Percentiles rank a stretch among this genome's conserved stretches.
phyloP scores from a whole-genome alignment of 176 grass and related monocot genomes.

The Otatea glauca region DNA sequence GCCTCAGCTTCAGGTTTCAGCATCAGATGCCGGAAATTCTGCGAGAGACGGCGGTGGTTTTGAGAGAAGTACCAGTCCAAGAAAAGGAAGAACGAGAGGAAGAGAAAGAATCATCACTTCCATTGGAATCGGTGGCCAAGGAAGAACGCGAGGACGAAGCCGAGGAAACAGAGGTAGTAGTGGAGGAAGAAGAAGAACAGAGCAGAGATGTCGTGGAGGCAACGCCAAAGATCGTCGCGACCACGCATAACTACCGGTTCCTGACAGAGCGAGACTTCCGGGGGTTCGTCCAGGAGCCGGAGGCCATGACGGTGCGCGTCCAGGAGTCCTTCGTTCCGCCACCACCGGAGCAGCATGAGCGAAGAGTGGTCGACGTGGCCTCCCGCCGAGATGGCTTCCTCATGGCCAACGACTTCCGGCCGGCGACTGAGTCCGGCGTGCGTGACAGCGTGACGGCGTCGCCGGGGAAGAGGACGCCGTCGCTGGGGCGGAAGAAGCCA shows the following conservation, averaged over 20 bases:
- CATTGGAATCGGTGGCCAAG: not conserved
- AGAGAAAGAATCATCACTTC: not conserved
- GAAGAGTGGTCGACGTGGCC: slow-evolving; percentile 9
- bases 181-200: not conserved
- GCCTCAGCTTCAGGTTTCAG: slow-evolving; percentile 76
- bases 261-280: slow-evolving; percentile 73
- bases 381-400: slow-evolving; percentile 19
- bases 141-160: not conserved
- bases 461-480: slow-evolving; percentile 19
- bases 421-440: slow-evolving; percentile 29
- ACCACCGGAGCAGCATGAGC: slow-evolving; percentile 21
- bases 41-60: not conserved
- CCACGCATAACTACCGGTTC: slow-evolving; percentile 64
- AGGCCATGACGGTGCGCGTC: slow-evolving; percentile 68
- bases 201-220: not conserved
- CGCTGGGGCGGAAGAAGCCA: slow-evolving; percentile 26
- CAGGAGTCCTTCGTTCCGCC: slow-evolving; percentile 56
- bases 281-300: slow-evolving; percentile 69
- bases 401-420: slow-evolving; percentile 28
- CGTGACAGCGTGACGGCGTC: slow-evolving; percentile 29
- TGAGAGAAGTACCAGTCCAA: not conserved
- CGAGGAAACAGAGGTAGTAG: slow-evolving; percentile 43
- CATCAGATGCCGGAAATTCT: slow-evolving; percentile 51
- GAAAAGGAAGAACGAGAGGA: not conserved
- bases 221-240: slow-evolving; percentile 34